Evolutionary conservation across 2,329 filamentous ascomycete species (phyloP), one percentile per base, ranked within the genome.

Genomic region (Alternaria postmessia): DNA sequence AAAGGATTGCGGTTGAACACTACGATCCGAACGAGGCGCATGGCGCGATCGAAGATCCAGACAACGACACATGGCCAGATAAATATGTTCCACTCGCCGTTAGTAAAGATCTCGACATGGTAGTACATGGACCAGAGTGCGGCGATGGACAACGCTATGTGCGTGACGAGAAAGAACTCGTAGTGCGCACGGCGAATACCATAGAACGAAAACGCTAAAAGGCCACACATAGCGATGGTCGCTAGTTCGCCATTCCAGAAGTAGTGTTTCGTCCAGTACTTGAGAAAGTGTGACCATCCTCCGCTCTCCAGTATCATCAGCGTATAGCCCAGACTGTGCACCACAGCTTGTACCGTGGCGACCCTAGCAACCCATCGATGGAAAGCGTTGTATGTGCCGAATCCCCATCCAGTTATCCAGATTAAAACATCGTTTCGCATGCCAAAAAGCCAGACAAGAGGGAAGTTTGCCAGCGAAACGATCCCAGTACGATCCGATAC

Each of bases 401-500:
- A 91, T 11, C 86, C 87, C 88, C 89, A 91, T 0, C 89, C 89
- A 0, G 89, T 91, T 0, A 88, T 71, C 87, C 87, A 89, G 55
- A 90, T 79, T 16, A 91, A 81, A 0, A 88, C 69, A 52, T 91
- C 90, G 62, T 91, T 92, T 9, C 89, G 81, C 70, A 87, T 86
- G 0, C 85, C 86, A 64, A 91, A 91, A 0, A 91, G 74, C 88
- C 88, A 91, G 0, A 91, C 78, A 3, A 89, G 68, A 0, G 88
- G 87, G 7, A 91, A 82, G 63, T 89, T 89, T 4, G 85, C 86
- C 65, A 88, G 86, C 0, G 87, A 85, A 24, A 91, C 81, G 32
- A 89, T 84, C 0, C 89, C 88, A 0, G 88, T 88, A 9, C 89
- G 83, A 61, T 90, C 88, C 0, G 87, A 85, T 0, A 87, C 80